Evolutionary conservation across 2,329 filamentous ascomycete genomes (phyloP).

Genomic region (Pseudopyricularia cyperi): DNA sequence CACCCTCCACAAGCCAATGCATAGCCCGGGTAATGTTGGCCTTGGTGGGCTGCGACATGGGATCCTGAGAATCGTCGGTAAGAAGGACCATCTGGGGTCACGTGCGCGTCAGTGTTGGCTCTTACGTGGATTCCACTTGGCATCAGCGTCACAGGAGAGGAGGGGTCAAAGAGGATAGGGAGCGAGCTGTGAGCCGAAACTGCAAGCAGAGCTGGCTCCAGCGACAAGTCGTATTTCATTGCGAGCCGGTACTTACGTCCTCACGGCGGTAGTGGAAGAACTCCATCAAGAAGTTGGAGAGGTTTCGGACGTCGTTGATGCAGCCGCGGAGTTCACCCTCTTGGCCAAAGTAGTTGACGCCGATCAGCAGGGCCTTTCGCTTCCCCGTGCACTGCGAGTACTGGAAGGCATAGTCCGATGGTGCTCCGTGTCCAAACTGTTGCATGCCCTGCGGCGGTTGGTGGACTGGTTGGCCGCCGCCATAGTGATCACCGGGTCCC

Average conservation of each 20-base stretch:
- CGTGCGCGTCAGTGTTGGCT: background rate
- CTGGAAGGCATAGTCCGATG: conserved; percentile 57
- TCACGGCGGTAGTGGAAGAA: conserved; percentile 60
- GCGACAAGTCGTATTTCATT: background rate
- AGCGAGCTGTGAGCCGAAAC: background rate
- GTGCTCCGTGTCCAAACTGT: conserved; percentile 55
- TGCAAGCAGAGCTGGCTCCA: background rate
- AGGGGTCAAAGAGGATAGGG: background rate
- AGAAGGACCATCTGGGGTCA: conserved; percentile 50
- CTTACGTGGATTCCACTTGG: background rate
- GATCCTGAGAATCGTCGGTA: conserved; percentile 61
- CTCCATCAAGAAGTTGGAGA: conserved; percentile 57
- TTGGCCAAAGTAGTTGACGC: conserved; percentile 71
- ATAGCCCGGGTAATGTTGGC: conserved; percentile 62
- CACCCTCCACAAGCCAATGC: conserved; percentile 61
- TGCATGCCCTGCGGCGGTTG: conserved; percentile 38
- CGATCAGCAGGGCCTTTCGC: conserved; percentile 63
- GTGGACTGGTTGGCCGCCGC: conserved; percentile 10
- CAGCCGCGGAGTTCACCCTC: conserved; percentile 60
- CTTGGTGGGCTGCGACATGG: conserved; percentile 61
- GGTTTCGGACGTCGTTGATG: conserved; percentile 71
- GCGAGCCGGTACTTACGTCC: conserved; percentile 24
- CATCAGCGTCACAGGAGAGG: background rate
- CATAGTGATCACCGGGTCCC: background rate
- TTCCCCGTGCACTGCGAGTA: conserved; percentile 64